Conservation (phyloP, 192 early-diverging fungal genomes). For the Coemansia sp. region DNA sequence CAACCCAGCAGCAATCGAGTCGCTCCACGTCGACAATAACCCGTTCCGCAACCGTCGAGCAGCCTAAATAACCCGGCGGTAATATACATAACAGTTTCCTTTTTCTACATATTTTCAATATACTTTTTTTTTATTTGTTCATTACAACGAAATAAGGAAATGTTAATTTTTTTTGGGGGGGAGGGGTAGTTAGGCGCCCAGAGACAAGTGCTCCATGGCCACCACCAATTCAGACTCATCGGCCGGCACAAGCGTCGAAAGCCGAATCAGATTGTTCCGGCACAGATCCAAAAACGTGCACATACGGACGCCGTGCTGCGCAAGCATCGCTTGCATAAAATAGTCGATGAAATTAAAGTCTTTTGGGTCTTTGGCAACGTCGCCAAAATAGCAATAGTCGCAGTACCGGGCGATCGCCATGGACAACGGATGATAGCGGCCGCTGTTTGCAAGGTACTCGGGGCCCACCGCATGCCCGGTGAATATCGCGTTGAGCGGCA, state of each 20-base stretch:
- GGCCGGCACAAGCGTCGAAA: background rate
- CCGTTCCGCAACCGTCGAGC: background rate
- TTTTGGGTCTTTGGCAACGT: background rate
- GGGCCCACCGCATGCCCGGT: slow-evolving; percentile 11
- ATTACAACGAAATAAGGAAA: background rate
- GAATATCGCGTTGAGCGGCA: slow-evolving; percentile 37
- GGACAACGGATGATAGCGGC: slow-evolving; percentile 25
- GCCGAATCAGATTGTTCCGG: slow-evolving; percentile 8
- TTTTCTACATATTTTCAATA: background rate
- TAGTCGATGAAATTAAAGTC: slow-evolving; percentile 30
- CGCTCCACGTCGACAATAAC: background rate
- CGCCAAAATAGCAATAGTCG: slow-evolving; percentile 4
- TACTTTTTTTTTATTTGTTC: background rate
- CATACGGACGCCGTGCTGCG: slow-evolving; percentile 26
- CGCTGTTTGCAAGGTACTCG: slow-evolving; percentile 10
- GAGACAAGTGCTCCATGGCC: slow-evolving; percentile 17
- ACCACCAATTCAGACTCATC: slow-evolving; percentile 19
- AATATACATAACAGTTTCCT: too few relatives aligned
- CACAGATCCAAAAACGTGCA: slow-evolving; percentile 22
- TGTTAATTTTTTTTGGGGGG: too few relatives aligned
- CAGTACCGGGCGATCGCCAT: slow-evolving; percentile 15
- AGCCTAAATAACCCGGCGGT: background rate
- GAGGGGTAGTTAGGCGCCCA: background rate
- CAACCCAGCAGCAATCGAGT: background rate
- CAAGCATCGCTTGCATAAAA: slow-evolving; percentile 41